phyloP scores from a whole-genome alignment of 2,329 filamentous ascomycete genomes.

The Claviceps sp. region DNA sequence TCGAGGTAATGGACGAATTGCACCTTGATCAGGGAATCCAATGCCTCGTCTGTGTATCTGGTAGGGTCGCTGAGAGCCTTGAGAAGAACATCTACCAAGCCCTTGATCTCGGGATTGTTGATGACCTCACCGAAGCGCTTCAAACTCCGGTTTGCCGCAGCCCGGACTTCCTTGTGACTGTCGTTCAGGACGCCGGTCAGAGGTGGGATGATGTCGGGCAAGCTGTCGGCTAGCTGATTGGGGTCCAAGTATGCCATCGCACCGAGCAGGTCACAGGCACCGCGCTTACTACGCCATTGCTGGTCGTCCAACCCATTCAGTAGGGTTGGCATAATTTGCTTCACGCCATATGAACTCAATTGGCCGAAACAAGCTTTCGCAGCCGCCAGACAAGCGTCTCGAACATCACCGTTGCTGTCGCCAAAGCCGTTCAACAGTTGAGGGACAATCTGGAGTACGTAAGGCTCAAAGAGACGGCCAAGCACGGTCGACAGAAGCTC shows the following conservation, averaged over 20 bases:
- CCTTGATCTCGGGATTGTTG: constrained; percentile 92
- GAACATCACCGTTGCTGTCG: constrained; percentile 75
- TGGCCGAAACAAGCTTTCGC: constrained; percentile 90
- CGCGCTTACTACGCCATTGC: constrained; percentile 97
- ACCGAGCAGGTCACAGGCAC: constrained; percentile 88
- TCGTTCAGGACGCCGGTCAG: constrained; percentile 90
- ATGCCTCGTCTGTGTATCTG: constrained; percentile 87
- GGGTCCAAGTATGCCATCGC: constrained; percentile 98
- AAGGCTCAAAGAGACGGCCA: constrained; percentile 84
- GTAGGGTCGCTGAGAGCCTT: constrained; percentile 96
- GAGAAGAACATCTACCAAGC: constrained; percentile 76
- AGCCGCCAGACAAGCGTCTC: constrained; percentile 83
- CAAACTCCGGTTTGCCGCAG: constrained; percentile 85
- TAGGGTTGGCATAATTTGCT: constrained; percentile 82
- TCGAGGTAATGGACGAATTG: constrained; percentile 98
- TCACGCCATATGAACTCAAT: constrained; percentile 90
- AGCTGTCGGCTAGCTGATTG: constrained; percentile 78
- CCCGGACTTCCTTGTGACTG: constrained; percentile 92
- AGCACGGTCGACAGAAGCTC: constrained; percentile 81
- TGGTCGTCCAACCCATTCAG: constrained; percentile 85
- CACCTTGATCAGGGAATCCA: constrained; percentile 94
- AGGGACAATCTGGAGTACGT: constrained; percentile 89
- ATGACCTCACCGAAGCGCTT: constrained; percentile 98
- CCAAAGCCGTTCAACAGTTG: constrained; percentile 83
- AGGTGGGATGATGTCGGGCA: constrained; percentile 94